Conservation (phyloP, 1,284 basidiomycete species). For the Ceratobasidium papillatum region DNA sequence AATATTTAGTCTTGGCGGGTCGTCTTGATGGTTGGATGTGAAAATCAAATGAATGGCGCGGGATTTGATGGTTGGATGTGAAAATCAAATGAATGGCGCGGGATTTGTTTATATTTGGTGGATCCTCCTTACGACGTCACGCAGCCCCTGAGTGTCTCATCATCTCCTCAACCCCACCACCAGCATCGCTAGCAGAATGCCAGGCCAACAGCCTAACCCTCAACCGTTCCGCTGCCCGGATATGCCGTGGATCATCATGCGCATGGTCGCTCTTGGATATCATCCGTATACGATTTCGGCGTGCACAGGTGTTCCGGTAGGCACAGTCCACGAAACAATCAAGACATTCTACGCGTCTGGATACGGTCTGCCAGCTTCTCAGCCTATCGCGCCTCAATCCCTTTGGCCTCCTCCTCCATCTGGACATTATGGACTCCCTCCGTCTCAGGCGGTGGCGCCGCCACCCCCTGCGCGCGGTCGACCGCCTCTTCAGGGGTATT, state of each 20-base stretch:
- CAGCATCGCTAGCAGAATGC: no score
- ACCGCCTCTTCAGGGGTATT: not conserved
- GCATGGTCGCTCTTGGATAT: conserved; percentile 1
- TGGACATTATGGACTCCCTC: not conserved
- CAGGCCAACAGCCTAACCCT: not conserved
- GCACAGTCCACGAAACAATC: not conserved
- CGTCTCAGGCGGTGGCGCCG: not conserved
- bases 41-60: not conserved
- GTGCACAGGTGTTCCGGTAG: not conserved
- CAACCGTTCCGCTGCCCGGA: not conserved
- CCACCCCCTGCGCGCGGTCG: not conserved
- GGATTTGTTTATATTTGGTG: not conserved
- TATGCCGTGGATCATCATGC: not conserved
- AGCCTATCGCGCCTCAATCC: not conserved
- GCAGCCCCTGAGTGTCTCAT: not conserved
- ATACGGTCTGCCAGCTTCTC: not conserved
- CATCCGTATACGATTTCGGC: not conserved
- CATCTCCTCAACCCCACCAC: not conserved
- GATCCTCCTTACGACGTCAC: not conserved
- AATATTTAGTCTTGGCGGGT: no score
- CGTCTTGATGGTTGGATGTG: not conserved
- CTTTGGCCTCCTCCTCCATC: not conserved
- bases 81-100: not conserved
- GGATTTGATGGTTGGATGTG: not conserved
- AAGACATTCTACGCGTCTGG: not conserved